A percentile compares a stretch with the other conserved stretches of the same genome.
phyloP scores from a whole-genome alignment of 192 early-diverging fungal species.

The Diversispora eburnea region DNA sequence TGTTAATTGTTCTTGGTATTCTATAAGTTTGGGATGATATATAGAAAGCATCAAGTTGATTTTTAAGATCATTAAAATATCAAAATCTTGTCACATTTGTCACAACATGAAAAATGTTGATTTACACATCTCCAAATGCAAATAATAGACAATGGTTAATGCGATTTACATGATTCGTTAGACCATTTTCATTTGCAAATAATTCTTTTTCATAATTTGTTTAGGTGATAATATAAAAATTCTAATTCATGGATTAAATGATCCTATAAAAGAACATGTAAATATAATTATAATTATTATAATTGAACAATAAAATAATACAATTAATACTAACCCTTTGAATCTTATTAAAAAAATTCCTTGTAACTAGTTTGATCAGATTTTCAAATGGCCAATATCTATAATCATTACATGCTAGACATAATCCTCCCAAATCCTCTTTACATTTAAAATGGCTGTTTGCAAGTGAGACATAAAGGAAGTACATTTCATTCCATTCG shows the following conservation, averaged over 20 bases:
- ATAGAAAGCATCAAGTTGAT: background rate
- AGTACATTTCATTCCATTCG: slow-evolving; percentile 1
- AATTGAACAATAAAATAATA: no score
- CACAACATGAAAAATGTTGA: background rate
- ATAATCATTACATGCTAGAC: background rate
- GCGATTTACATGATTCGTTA: background rate
- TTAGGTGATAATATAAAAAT: background rate
- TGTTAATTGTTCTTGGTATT: slow-evolving; percentile 4
- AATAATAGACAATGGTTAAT: slow-evolving; percentile 9
- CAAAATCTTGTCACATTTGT: background rate
- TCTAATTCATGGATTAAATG: background rate
- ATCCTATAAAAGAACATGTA: background rate
- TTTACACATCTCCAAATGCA: background rate
- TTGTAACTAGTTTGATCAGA: background rate
- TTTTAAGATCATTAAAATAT: background rate
- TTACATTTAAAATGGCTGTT: background rate
- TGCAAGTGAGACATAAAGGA: background rate
- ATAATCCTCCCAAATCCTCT: background rate
- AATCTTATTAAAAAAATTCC: slow-evolving; percentile 1
- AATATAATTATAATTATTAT: background rate
- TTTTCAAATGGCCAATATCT: background rate
- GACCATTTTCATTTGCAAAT: background rate
- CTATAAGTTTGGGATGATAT: background rate
- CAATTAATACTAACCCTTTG: no score
- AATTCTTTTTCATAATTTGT: slow-evolving; percentile 3